Evolutionary conservation across 306 rosid species (phyloP), one percentile per base, ranked within the genome.

Genomic region (Pyrus bretschneideri): DNA sequence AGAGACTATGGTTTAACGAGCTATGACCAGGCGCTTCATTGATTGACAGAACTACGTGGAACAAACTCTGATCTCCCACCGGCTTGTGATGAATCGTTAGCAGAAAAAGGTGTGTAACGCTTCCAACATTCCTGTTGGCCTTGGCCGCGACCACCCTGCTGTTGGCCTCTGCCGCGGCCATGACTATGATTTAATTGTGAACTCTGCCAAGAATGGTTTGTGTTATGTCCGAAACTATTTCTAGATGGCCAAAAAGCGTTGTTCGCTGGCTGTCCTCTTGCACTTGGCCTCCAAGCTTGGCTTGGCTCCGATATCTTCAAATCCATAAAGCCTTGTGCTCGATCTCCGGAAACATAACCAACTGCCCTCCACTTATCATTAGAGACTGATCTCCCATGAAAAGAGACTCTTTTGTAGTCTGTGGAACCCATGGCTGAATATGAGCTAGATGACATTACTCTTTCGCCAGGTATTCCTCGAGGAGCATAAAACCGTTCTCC

Each of bases 201-300:
- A 23, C 51, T 49, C 12, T 45, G 64, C 70, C 42, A 13, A 38
- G 55, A 49, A 14, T 46, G 30, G 29, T 9, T 69, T 55, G 31
- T 23, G 51, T 22, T 51, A 14, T 31, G 59, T 9, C 6, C 11
- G 18, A 19, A 3, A 4, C 60, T 59, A 19, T 35, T 38, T 40
- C 78, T 13, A 29, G 73, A 66, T 9, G 33, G 69, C 81, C 81
- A 35, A 57, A 62, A 70, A 38, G 6, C 67, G 33, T 62, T 52
- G 67, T 79, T 42, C n/a, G 4, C 9, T 18, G 27, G 5, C 30
- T 64, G 79, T 51, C 5, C 67, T 44, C 79, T 52, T 29, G 52
- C 73, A 14, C 2, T 2, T 30, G 58, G 58, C 65, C 70, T 71
- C 9, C 61, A 25, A 19, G 31, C 6, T 14, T 60, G 67, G 71